These are phyloP conservation scores for Saposhnikovia divaricata DNA, from an alignment of 129 eudicot genomes.

Conservation along the genomic window DNA sequence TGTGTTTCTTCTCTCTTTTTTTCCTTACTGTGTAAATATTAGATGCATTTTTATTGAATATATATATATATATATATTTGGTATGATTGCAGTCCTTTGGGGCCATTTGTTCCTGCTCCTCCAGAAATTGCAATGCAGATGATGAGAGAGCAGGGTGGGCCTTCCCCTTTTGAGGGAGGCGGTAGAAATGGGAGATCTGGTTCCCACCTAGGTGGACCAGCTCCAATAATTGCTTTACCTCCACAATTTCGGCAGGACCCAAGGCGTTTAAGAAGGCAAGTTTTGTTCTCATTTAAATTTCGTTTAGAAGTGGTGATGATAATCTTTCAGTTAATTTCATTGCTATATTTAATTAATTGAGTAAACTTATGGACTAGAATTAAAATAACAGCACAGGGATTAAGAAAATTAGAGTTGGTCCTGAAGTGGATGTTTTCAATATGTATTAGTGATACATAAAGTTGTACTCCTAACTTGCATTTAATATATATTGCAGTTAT, in stretches of 20 bases:
- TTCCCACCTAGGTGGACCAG: constrained; percentile 46
- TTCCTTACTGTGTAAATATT: neutral
- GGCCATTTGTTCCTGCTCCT: constrained; percentile 99
- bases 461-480: neutral
- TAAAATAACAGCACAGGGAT: neutral
- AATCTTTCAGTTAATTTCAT: neutral
- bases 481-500: constrained; percentile 49
- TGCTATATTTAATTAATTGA: neutral
- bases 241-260: constrained; percentile 89
- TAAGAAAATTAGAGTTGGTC: neutral
- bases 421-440: neutral
- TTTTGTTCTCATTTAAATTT: neutral
- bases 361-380: neutral
- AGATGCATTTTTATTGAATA: neutral
- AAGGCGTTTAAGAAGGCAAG: constrained; percentile 78
- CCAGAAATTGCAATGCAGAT: constrained; percentile 98
- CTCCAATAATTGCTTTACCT: constrained; percentile 76
- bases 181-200: constrained; percentile 68
- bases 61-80: neutral
- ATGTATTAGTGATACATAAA: neutral
- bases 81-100: constrained; percentile 63
- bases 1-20: neutral
- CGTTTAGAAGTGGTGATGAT: neutral
- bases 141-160: constrained; percentile 91
- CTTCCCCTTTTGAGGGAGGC: constrained; percentile 74